Conservation (phyloP, 495 filamentous ascomycete genomes). For the Penicillium lagena region DNA sequence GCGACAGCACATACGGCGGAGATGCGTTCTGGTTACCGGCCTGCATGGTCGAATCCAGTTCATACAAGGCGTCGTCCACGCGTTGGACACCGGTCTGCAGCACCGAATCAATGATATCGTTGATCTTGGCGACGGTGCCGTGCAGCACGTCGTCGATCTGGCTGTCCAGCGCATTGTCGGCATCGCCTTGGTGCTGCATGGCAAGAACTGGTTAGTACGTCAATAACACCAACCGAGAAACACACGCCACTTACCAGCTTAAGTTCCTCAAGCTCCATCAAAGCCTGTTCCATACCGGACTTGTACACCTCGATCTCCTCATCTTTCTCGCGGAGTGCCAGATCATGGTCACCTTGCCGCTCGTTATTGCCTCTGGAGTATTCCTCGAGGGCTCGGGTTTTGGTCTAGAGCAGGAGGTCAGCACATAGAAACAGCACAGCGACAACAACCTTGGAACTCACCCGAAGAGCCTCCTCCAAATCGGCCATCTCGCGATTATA, state of each 20-base stretch:
- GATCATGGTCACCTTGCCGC: constrained; percentile 77
- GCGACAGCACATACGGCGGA: constrained; percentile 90
- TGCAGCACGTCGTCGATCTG: constrained; percentile 85
- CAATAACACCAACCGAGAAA: too few species aligned
- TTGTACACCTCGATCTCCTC: constrained; percentile 97
- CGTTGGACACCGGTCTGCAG: constrained; percentile 88
- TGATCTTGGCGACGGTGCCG: constrained; percentile 82
- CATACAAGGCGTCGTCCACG: constrained; percentile 94
- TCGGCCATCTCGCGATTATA: constrained; percentile 97
- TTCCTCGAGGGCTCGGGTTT: constrained; percentile 85
- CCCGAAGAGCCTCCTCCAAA: constrained; percentile 82
- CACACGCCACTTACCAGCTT: constrained; percentile 35
- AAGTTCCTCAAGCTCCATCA: constrained; percentile 85
- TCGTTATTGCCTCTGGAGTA: constrained; percentile 68
- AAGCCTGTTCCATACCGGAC: constrained; percentile 90
- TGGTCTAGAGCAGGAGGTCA: constrained; percentile 44
- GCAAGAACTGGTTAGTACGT: not conserved
- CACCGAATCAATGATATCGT: constrained; percentile 96
- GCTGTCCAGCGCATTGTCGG: constrained; percentile 76
- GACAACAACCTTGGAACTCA: constrained; percentile 15
- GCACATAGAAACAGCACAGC: not conserved
- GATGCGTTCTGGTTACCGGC: constrained; percentile 97
- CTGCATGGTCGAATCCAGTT: constrained; percentile 95
- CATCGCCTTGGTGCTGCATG: constrained; percentile 57
- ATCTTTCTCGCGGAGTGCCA: constrained; percentile 82